Conservation (phyloP, 306 rosid genomes). For the Casuarina cunninghamiana region DNA sequence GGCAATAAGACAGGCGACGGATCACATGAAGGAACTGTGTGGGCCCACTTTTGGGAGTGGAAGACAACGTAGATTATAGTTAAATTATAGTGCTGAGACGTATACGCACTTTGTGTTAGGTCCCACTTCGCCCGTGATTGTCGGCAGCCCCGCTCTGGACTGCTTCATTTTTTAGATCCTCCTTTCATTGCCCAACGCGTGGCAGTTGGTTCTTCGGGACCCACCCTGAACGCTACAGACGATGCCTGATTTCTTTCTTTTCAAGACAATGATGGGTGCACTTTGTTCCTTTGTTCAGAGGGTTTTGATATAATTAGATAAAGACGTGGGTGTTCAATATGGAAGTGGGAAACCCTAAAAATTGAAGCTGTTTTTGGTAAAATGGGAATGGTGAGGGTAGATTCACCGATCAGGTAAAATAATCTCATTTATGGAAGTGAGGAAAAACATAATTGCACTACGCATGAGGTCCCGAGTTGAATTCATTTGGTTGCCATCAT, state of each 20-base stretch:
- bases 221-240: background rate
- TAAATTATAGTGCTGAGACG: background rate
- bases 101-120: background rate
- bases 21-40: no score
- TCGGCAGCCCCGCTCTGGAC: background rate
- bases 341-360: background rate
- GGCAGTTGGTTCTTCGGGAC: background rate
- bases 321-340: background rate
- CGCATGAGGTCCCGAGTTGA: background rate
- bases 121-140: background rate
- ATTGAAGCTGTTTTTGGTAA: background rate
- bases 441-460: background rate
- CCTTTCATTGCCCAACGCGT: background rate
- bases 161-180: background rate
- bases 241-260: background rate
- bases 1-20: background rate
- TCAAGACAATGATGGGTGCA: background rate
- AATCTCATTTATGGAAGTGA: background rate
- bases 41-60: background rate
- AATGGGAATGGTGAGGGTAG: no score
- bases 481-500: background rate
- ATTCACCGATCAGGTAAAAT: no score
- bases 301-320: no score
- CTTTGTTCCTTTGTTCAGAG: no score
- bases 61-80: background rate